Conservation (phyloP, 2,329 filamentous ascomycete species). For the Ustulina deusta region DNA sequence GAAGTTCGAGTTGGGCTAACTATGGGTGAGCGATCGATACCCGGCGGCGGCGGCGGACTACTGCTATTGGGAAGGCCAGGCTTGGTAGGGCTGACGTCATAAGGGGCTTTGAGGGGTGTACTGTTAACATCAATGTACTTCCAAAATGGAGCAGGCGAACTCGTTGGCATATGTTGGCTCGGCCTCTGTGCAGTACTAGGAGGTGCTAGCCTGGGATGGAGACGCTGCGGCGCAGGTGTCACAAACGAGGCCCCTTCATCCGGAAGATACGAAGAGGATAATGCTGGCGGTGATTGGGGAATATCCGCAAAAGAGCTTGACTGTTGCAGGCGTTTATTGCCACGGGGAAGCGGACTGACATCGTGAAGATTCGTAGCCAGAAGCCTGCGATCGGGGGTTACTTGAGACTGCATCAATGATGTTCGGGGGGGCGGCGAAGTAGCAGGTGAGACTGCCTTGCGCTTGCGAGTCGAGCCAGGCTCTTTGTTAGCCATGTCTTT, state of each 20-base stretch:
- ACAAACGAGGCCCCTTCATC: slow-evolving; percentile 73
- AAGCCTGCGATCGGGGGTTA: slow-evolving; percentile 69
- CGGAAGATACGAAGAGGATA: slow-evolving; percentile 72
- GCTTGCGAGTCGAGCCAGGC: slow-evolving; percentile 66
- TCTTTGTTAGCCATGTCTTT: slow-evolving; percentile 66
- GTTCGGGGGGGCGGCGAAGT: slow-evolving; percentile 68
- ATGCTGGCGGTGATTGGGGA: slow-evolving; percentile 67
- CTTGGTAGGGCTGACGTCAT: slow-evolving; percentile 72
- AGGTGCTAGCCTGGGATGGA: slow-evolving; percentile 80
- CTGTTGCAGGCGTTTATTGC: slow-evolving; percentile 60
- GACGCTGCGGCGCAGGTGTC: slow-evolving; percentile 78
- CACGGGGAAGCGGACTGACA: slow-evolving; percentile 71
- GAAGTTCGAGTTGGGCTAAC: slow-evolving; percentile 63
- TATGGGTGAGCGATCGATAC: slow-evolving; percentile 62
- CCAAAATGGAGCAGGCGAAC: slow-evolving; percentile 89
- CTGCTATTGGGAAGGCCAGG: slow-evolving; percentile 64
- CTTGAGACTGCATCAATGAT: slow-evolving; percentile 63
- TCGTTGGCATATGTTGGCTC: slow-evolving; percentile 87
- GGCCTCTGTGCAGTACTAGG: slow-evolving; percentile 84
- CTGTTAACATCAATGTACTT: slow-evolving; percentile 83
- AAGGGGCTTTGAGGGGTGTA: slow-evolving; percentile 72
- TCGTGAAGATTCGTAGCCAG: slow-evolving; percentile 61
- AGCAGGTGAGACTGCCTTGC: slow-evolving; percentile 65
- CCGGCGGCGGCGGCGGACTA: slow-evolving; percentile 66
- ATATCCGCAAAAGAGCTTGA: slow-evolving; percentile 62